A percentile compares a stretch with the other conserved stretches of the same genome.
Conservation (phyloP, 495 filamentous ascomycete species). For the Cercophora samala region DNA sequence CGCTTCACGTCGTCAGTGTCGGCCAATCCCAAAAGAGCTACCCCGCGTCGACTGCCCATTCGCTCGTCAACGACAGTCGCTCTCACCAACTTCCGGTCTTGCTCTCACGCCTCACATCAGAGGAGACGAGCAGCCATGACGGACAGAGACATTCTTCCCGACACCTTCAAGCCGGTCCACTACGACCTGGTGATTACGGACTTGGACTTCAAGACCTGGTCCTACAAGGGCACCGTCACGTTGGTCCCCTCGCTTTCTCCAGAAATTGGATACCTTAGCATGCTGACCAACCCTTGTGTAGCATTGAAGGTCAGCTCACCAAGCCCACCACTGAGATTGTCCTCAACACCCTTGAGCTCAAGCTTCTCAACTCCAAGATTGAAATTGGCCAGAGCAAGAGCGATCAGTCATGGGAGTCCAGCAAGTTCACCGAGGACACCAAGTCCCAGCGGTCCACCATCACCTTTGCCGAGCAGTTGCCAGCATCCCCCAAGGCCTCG, state of each 20-base stretch:
- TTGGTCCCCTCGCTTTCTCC: conserved; percentile 32
- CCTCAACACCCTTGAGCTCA: conserved; percentile 67
- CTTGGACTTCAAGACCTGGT: conserved; percentile 71
- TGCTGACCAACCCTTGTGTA: conserved; percentile 16
- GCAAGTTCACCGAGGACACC: conserved; percentile 70
- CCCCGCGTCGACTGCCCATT: conserved; percentile 16
- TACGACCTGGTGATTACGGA: conserved; percentile 81
- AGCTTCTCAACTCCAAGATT: conserved; percentile 54
- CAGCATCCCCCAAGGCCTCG: conserved; percentile 55
- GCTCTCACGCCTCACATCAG: conserved; percentile 23
- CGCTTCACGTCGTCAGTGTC: conserved; percentile 1
- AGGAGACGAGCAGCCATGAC: conserved; percentile 38
- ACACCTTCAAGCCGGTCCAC: conserved; percentile 75
- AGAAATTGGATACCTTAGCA: background rate
- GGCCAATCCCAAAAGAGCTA: background rate
- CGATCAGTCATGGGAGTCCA: conserved; percentile 53
- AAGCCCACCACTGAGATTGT: conserved; percentile 66
- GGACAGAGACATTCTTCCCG: conserved; percentile 53
- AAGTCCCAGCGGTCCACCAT: conserved; percentile 75
- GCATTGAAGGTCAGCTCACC: conserved; percentile 55
- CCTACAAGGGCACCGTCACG: conserved; percentile 76
- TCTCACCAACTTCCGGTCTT: conserved; percentile 5
- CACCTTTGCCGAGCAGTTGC: conserved; percentile 64
- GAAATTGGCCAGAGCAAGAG: conserved; percentile 46
- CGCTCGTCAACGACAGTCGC: conserved; percentile 10